A percentile compares a stretch with the other conserved stretches of the same genome.
Conservation (phyloP, 139 green algal genomes). For the Tetraselmis chui region DNA sequence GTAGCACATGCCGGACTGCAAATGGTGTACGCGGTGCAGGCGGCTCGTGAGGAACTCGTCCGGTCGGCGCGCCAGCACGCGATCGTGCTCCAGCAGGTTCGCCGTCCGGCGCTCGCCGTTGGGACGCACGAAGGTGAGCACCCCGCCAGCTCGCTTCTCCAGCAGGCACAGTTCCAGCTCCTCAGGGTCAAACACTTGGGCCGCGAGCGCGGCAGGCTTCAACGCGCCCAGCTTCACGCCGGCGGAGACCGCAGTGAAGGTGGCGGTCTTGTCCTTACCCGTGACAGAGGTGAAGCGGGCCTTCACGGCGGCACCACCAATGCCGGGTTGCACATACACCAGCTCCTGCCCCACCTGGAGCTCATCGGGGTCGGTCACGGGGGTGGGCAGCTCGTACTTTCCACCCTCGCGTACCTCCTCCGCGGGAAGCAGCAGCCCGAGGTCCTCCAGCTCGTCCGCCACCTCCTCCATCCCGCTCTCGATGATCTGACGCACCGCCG, state of each 20-base stretch:
- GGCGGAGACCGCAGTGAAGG: background rate
- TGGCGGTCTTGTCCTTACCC: background rate
- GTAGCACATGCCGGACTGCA: background rate
- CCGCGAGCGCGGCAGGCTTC: background rate
- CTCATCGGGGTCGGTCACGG: background rate
- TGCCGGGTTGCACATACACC: background rate
- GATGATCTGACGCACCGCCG: background rate
- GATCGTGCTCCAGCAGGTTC: background rate
- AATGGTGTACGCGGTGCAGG: background rate
- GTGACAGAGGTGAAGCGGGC: background rate
- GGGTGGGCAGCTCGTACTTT: background rate
- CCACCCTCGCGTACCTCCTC: background rate
- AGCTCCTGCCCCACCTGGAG: background rate
- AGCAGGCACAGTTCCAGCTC: background rate
- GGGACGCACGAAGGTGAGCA: background rate
- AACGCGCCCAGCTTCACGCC: background rate
- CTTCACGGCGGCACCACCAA: background rate
- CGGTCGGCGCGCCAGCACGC: background rate
- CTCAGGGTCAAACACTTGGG: background rate
- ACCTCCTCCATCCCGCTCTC: background rate
- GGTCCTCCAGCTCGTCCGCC: background rate
- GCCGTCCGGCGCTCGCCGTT: background rate
- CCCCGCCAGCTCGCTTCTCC: background rate
- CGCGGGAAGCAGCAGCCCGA: background rate
- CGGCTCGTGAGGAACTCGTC: background rate